Conservation (phyloP, 1,284 basidiomycete genomes). For the Ceratobasidium sp. region DNA sequence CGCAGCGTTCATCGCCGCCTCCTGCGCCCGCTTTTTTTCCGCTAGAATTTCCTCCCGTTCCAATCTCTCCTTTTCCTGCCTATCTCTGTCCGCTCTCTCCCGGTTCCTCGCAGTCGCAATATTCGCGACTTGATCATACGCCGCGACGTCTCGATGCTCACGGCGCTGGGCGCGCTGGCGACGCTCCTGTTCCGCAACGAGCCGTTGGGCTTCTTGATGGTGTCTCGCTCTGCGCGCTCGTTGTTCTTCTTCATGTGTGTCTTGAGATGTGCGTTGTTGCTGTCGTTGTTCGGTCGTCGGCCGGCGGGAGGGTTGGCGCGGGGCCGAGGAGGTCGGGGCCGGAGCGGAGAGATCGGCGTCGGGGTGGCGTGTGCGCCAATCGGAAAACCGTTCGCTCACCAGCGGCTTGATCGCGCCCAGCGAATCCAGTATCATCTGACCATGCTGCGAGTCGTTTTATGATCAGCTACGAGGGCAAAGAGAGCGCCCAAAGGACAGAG, state of each 20-base stretch:
- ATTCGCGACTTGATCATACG: constrained; percentile 39
- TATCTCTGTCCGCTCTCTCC: constrained; percentile 25
- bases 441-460: constrained; percentile 50
- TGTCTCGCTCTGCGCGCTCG: constrained; percentile 27
- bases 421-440: constrained; percentile 52
- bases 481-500: too few relatives aligned
- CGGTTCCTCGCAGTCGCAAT: constrained; percentile 8
- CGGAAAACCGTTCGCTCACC: constrained; percentile 36
- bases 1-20: constrained; percentile 32
- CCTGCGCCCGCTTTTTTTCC: constrained; percentile 32
- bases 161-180: constrained; percentile 43
- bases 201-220: constrained; percentile 27
- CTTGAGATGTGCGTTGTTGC: not conserved
- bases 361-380: constrained; percentile 36
- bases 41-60: constrained; percentile 9
- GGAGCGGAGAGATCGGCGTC: constrained; percentile 41
- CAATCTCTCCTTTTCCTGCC: constrained; percentile 40
- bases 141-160: constrained; percentile 24
- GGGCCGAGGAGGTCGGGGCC: constrained; percentile 12
- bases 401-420: constrained; percentile 42
- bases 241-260: constrained; percentile 19
- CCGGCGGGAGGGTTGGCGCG: constrained; percentile 11
- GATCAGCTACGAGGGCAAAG: not conserved
- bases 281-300: not conserved
- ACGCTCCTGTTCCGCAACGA: constrained; percentile 33